These are phyloP conservation scores for Amphicarpaea edgeworthii DNA, from an alignment of 306 rosid species.

Conservation along the genomic window DNA sequence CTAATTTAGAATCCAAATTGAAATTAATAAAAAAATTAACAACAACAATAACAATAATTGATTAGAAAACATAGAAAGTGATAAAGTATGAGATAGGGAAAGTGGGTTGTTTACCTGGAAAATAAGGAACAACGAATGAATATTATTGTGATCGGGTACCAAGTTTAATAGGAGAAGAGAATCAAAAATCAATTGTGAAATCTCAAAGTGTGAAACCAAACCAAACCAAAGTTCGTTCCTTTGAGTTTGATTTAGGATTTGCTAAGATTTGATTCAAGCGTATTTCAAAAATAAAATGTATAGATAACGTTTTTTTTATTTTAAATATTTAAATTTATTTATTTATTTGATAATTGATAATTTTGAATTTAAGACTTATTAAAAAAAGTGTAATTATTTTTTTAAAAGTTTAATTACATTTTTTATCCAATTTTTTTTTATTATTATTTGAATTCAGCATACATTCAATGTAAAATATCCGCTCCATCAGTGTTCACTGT, in stretches of 20 bases:
- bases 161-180: not conserved
- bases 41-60: not conserved
- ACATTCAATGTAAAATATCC: not conserved
- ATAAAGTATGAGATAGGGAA: not conserved
- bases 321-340: not conserved
- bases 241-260: not conserved
- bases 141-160: not conserved
- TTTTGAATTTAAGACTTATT: not conserved
- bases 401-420: not conserved
- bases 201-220: not conserved
- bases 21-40: not conserved
- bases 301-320: not conserved
- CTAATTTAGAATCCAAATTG: conserved; percentile 6
- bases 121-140: not conserved
- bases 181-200: not conserved
- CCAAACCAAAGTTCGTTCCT: not conserved
- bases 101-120: not conserved
- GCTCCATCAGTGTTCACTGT: not conserved
- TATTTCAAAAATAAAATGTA: not conserved
- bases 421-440: not conserved
- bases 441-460: not conserved
- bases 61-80: not conserved
- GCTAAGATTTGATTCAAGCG: not conserved
- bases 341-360: not conserved
- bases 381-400: not conserved